Evolutionary conservation across 345 rosid species (phyloP), one percentile per base, ranked within the genome.

Genomic region (Ricinus communis): DNA sequence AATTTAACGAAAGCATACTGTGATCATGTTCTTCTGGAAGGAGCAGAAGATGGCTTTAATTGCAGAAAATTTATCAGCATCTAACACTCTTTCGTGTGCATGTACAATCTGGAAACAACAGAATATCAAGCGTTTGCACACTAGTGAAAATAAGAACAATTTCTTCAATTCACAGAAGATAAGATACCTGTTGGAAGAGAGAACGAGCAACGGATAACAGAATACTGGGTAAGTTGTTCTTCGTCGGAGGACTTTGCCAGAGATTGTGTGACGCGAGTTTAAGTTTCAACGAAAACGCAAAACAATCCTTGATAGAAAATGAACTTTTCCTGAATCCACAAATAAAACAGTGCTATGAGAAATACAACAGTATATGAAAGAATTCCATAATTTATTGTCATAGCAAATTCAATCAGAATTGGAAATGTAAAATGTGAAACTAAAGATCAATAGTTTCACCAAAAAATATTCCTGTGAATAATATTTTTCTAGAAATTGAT

Each of bases 41-140:
- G 85, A 79, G 80, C 53, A 59, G 74, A 90, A 79, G 31, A 82
- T 79, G 64, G 87, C 78, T 79, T 79, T 81, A 75, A 94, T 86
- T 64, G 65, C 79, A 69, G 73, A 80, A 77, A 88, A 91, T 18
- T 62, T 82, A 53, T 82, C 91, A 58, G 82, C 82, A 68, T 80
- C 85, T 82, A 84, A 94, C 49, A 89, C 83, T 74, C 86, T 86
- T 66, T 79, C 65, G 79, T 94, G 95, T 33, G 91, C 82, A 80
- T 76, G 81, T 58, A 94, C 76, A 24, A 94, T 88, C 97, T 94
- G 85, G 69, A 77, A 76, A 69, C n/a, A 67, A 71, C 50, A 66
- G 21, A 69, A 67, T 19, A 72, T 67, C 28, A 84, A 59, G n/a
- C 13, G 25, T 52, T 9, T 14, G 12, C 61, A 12, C 12, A 52